Evolutionary conservation across 768 basidiomycete genomes (phyloP).

Genomic region (Auriscalpium orientale): DNA sequence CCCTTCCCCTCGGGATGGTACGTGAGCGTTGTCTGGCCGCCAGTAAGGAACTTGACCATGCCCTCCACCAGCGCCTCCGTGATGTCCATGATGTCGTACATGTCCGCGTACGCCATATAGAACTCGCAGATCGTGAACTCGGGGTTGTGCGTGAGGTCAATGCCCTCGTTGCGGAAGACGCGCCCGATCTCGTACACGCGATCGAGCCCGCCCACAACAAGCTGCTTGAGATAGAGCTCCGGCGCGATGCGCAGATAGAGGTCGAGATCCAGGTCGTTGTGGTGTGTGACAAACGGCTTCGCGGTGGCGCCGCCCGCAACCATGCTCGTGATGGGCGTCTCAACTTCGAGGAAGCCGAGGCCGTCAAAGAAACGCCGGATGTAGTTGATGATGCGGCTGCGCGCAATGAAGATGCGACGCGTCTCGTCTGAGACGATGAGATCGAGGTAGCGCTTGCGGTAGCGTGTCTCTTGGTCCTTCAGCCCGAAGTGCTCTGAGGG

Average conservation of each 20-base stretch:
- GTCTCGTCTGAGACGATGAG: slow-evolving; percentile 90
- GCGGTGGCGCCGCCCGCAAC: slow-evolving; percentile 96
- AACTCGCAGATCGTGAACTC: slow-evolving; percentile 99
- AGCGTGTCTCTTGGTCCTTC: slow-evolving; percentile 95
- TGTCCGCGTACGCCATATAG: slow-evolving; percentile 99
- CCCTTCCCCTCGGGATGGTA: slow-evolving; percentile 96
- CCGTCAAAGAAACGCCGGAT: slow-evolving; percentile 83
- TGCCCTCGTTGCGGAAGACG: slow-evolving; percentile 97
- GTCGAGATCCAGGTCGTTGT: slow-evolving; percentile 96
- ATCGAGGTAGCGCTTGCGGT: slow-evolving; percentile 98
- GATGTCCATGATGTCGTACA: slow-evolving; percentile 97
- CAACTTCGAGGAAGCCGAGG: slow-evolving; percentile 95
- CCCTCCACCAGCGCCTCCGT: slow-evolving; percentile 89
- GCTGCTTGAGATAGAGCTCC: slow-evolving; percentile 96
- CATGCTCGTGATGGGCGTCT: slow-evolving; percentile 97
- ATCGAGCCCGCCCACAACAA: slow-evolving; percentile 94
- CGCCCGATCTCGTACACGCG: slow-evolving; percentile 98
- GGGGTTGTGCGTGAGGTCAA: slow-evolving; percentile 98
- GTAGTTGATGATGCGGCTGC: slow-evolving; percentile 88
- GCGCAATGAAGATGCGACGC: slow-evolving; percentile 84
- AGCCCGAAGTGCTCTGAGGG: slow-evolving; percentile 89
- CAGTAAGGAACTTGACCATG: slow-evolving; percentile 79
- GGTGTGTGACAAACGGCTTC: slow-evolving; percentile 97
- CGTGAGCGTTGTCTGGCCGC: slow-evolving; percentile 67
- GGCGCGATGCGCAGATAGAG: slow-evolving; percentile 96